Base-by-base conservation (phyloP, 2,329 filamentous ascomycete species). In the Cladophialophora chaetospira region DNA sequence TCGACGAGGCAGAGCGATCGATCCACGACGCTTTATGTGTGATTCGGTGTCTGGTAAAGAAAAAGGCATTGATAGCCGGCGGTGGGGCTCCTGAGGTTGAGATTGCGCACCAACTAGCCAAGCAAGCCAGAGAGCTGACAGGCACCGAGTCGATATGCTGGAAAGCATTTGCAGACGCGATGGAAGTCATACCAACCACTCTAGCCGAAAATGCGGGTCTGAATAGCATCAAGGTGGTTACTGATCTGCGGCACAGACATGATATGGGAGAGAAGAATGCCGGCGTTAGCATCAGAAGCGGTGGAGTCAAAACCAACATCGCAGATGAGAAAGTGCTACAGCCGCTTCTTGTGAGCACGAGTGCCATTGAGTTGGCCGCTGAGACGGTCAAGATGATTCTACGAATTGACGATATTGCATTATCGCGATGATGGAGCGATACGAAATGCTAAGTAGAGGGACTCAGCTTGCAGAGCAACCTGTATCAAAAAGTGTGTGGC, bases 171-270 rank as follows among this genome's bases (percentile, higher is more conserved):
- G 94, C 95, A 1, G 93, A 99, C 63, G 94, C 94, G 5, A 88
- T 99, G 79, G 94, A 99, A 77, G 90, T 99, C 38, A 89, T 99
- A 53, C 94, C 95, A 11, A 97, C 93, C 29, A 99, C 94, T 1
- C 81, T 99, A 66, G 95, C 94, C 0, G 94, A 99, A 78, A 99
- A 99, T 68, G 94, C 94, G 0, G 94, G 94, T 47, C 81, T 99
- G 63, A 99, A 99, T 82, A 93, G 89, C 73, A 99, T 99, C 82
- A 96, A 95, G 79, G 94, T 99, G 25, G 94, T 99, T 44, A 99
- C 94, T 23, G 94, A 97, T 69, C 78, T 99, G 70, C 84, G 94
- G 70, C 91, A 96, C 76, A 86, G 92, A 69, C 94, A 99, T 76
- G 94, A 94, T 67, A 87, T 92, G 75, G 94, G 93, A 54, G 92